Conservation (phyloP, 1,139 yeast genomes). For the Geotrichum histeridarum region DNA sequence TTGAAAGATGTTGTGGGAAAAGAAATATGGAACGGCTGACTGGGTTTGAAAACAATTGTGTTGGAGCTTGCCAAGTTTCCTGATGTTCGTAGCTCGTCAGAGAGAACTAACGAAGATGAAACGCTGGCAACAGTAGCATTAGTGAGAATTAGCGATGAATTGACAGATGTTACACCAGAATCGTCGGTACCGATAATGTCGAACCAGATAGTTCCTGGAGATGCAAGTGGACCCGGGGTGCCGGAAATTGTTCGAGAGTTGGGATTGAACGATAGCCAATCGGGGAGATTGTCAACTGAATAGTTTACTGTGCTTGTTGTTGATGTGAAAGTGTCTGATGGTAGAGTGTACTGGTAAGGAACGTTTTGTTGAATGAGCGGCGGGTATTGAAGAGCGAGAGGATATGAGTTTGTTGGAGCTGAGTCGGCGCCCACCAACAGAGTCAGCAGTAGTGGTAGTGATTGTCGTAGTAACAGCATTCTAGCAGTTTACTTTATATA, state of each 20-base stretch:
- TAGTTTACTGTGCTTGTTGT: slow-evolving; percentile 37
- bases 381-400: slow-evolving; percentile 55
- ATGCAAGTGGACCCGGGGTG: slow-evolving; percentile 47
- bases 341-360: slow-evolving; percentile 59
- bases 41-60: slow-evolving; percentile 71
- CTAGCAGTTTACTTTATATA: no score
- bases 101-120: neutral
- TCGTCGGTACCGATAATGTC: slow-evolving; percentile 63
- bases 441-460: neutral
- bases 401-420: slow-evolving; percentile 15
- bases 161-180: slow-evolving; percentile 43
- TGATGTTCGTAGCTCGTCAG: neutral
- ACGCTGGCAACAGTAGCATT: slow-evolving; percentile 15
- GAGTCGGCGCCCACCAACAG: neutral
- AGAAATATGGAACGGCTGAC: slow-evolving; percentile 52
- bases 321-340: slow-evolving; percentile 65
- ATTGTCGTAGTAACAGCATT: neutral
- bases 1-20: slow-evolving; percentile 51
- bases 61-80: slow-evolving; percentile 28
- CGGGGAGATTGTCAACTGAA: slow-evolving; percentile 55
- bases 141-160: slow-evolving; percentile 59
- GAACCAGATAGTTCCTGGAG: slow-evolving; percentile 35
- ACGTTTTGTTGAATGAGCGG: slow-evolving; percentile 73
- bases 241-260: slow-evolving; percentile 61
- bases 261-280: slow-evolving; percentile 73